Evolutionary conservation across 2,329 filamentous ascomycete species (phyloP), one percentile per base, ranked within the genome.

Genomic region (Ophiostoma himal-ulmi): DNA sequence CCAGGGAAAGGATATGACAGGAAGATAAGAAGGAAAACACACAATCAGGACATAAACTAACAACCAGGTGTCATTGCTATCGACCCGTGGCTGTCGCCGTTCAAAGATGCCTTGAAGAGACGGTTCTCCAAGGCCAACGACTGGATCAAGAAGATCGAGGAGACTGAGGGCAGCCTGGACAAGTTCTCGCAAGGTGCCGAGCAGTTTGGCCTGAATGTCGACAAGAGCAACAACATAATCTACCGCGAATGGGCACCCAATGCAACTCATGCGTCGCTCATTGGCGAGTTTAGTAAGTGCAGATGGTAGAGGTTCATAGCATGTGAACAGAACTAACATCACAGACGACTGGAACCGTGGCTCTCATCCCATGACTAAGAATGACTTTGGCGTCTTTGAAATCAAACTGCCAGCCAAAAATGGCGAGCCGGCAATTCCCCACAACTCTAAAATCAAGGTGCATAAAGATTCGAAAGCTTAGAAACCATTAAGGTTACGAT

Each of bases 191-290:
- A 65, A 92, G 94, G 95, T 64, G 91, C 88, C 73, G 93, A 98
- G 77, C 89, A 85, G 73, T 97, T 91, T 77, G 95, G 95, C 70
- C 88, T 99, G 80, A 93, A 92, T 75, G 89, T 95, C 72, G 85
- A 90, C 77, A 83, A 87, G 69, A 89, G 96, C 76, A 92, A 92
- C 79, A 93, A 94, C 79, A 93, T 99, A 74, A 84, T 85, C 71
- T 99, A 99, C 80, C 87, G 93, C 75, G 95, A 99, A 85, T 99
- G 95, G 95, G 95, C 95, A 0, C 94, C 95, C 36, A 96, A 93
- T 82, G 94, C 93, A 69, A 83, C 88, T 57, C 85, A 91, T 77
- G 95, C 95, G 68, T 93, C 89, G 78, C 85, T 99, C 69, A 90
- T 96, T 75, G 95, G 95, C 73, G 95, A 98, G 75, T 99, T 98